Percentiles rank a stretch among this genome's conserved stretches.
Evolutionary conservation across 164 flowering plant genomes (phyloP).

Genomic region (Piper betle): DNA sequence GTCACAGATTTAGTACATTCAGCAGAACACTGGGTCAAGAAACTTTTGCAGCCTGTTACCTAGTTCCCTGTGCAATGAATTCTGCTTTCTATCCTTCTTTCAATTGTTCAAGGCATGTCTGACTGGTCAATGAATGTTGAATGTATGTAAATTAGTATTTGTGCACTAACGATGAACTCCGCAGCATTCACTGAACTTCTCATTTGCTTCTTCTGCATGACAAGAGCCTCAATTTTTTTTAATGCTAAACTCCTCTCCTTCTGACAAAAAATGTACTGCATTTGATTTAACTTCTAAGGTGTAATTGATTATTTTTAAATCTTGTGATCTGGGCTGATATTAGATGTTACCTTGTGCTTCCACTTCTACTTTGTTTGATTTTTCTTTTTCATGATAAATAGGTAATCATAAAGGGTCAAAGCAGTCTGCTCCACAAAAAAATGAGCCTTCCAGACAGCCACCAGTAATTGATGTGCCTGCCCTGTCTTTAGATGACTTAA

Average conservation of each 20-base stretch:
- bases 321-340: not conserved
- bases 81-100: not conserved
- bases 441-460: slow-evolving; percentile 45
- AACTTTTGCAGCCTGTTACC: too few relatives aligned
- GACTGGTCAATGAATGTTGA: too few relatives aligned
- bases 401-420: slow-evolving; percentile 38
- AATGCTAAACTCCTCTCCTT: not conserved
- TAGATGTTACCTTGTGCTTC: not conserved
- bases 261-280: too few relatives aligned
- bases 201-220: too few relatives aligned
- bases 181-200: too few relatives aligned
- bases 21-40: not conserved
- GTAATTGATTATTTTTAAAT: not conserved
- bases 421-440: slow-evolving; percentile 35
- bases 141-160: too few relatives aligned
- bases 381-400: slow-evolving; percentile 9
- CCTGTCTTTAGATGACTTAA: slow-evolving; percentile 65
- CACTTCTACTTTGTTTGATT: too few relatives aligned
- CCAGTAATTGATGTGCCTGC: slow-evolving; percentile 81
- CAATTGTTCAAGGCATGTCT: too few relatives aligned
- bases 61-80: not conserved
- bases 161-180: too few relatives aligned
- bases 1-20: not conserved
- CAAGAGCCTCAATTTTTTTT: too few relatives aligned
- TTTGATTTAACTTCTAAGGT: not conserved